Base-by-base conservation (phyloP, 768 basidiomycete species). In the Trametes punicea region DNA sequence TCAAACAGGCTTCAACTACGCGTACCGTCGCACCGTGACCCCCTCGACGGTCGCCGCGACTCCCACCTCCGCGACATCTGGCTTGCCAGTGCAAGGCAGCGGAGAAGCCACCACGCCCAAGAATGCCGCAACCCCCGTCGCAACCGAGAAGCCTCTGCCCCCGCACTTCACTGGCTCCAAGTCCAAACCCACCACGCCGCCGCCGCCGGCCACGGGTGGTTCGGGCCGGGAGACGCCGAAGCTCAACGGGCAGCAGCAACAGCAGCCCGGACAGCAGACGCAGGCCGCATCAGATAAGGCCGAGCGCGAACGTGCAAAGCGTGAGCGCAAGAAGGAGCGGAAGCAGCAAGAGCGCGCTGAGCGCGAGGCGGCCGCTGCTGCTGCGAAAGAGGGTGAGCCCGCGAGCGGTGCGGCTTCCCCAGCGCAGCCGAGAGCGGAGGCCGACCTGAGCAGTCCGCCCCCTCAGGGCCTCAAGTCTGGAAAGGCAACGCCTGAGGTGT, bases 1-100 rank as follows among this genome's bases (percentile, higher is more conserved):
- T 48, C 18, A 15, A 20, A 1, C 55, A 94, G 93, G 95, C 30
- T 95, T 98, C 78, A 97, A 98, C 74, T 99, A 93, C 62, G 91
- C 91, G 2, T 96, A 96, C 70, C 86, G 94, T 56, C 85, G 88
- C 52, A 84, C 84, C 4, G 81, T 85, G 29, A 81, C 73, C 3
- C 73, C 78, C 2, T 72, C 73, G 6, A 78, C 84, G 20, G 71
- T 77, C 9, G 74, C 74, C 2, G 77, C 81, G 18, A 88, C 85
- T 0, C 84, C 87, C 4, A 81, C 74, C 64, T 81, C 85, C 6
- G 70, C 77, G 6, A 75, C 77, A 1, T 78, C 82, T 13, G 71
- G 79, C 4, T 74, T 86, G 18, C 83, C 75, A 36, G 71, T 57
- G 38, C 69, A 60, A 70, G 65, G 71, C 34, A 74, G 70, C 51